Evolutionary conservation across 2,329 filamentous ascomycete species (phyloP), one percentile per base, ranked within the genome.

Genomic region (Penicillium sclerotiorum): DNA sequence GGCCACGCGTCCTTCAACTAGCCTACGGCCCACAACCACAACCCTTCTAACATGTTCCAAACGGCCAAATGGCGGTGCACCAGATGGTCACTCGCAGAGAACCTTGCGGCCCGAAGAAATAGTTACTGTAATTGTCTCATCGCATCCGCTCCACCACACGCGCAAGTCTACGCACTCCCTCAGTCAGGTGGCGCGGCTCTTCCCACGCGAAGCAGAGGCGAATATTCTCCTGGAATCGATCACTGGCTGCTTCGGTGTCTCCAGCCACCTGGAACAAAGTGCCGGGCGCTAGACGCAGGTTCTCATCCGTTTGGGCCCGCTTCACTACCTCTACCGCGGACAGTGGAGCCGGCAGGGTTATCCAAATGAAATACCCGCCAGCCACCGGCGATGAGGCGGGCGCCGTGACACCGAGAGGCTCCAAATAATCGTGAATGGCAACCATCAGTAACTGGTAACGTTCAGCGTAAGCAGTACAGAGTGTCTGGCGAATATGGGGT

Each of bases 361-460:
- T 70, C 90, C 90, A 96, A 40, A 95, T 75, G 67, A 95, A 96
- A 67, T 93, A 96, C 0, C 91, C 91, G 0, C 91, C 91, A 23
- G 86, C 87, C 3, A 86, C 68, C 3, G 74, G 66, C 27, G 74
- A 40, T 5, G 56, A 45, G 8, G 45, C 22, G n/a, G 57, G 43
- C 27, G 55, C 52, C 8, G 58, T 66, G 0, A 88, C 80, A 1
- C 86, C 87, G 0, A 88, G 73, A 1, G 87, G 86, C 0, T 78
- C 64, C 1, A 95, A 74, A 40, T 86, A 68, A 43, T 77, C 66
- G 30, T 78, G 65, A 20, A 94, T 80, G 0, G 86, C 83, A 2
- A 68, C 59, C 53, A 85, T 75, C 64, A 93, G 78, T 2, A 75
- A 67, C 17, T 70, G 65, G 57, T 83, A 83, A 22, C 83, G 76